Percentiles rank a stretch among this genome's conserved stretches.
phyloP scores from a whole-genome alignment of 768 basidiomycete species.

The Kwoniella pini region DNA sequence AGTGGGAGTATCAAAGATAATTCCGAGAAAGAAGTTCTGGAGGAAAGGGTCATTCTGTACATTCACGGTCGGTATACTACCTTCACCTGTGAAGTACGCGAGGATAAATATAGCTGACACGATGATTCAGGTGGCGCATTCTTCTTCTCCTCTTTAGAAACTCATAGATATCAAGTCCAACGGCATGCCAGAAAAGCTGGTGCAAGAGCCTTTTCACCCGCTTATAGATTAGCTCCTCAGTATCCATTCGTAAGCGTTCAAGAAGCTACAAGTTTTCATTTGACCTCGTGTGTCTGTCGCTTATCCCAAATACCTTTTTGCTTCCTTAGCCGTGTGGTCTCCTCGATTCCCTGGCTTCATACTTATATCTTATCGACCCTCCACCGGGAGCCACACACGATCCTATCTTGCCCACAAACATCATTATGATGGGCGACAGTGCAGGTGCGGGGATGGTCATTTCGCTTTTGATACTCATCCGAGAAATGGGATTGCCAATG shows the following conservation, averaged over 20 bases:
- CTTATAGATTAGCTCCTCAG: slow-evolving; percentile 50
- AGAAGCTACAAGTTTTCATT: too few species aligned
- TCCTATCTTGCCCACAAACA: slow-evolving; percentile 43
- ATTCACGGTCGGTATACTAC: slow-evolving; percentile 53
- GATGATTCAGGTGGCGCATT: slow-evolving; percentile 50
- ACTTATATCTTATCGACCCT: slow-evolving; percentile 51
- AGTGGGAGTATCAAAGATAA: slow-evolving; percentile 41
- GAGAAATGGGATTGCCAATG: slow-evolving; percentile 51
- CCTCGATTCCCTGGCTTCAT: slow-evolving; percentile 48
- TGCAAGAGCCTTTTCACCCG: slow-evolving; percentile 52
- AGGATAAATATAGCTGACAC: too few species aligned
- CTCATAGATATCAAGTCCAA: slow-evolving; percentile 55
- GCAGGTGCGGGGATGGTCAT: slow-evolving; percentile 51
- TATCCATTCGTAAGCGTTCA: slow-evolving; percentile 54
- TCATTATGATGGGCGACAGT: slow-evolving; percentile 53
- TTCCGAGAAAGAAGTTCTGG: slow-evolving; percentile 34
- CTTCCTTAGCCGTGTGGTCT: slow-evolving; percentile 44
- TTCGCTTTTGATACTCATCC: slow-evolving; percentile 46
- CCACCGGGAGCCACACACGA: slow-evolving; percentile 43
- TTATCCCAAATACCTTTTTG: not conserved
- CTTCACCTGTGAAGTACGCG: too few species aligned
- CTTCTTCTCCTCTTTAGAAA: slow-evolving; percentile 56
- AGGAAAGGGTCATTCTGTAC: slow-evolving; percentile 52
- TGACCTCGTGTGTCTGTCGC: too few species aligned
- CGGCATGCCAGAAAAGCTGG: slow-evolving; percentile 55